Evolutionary conservation across 352 stramenopile genomes (phyloP).

Genomic region (Globisporangium nagaii): DNA sequence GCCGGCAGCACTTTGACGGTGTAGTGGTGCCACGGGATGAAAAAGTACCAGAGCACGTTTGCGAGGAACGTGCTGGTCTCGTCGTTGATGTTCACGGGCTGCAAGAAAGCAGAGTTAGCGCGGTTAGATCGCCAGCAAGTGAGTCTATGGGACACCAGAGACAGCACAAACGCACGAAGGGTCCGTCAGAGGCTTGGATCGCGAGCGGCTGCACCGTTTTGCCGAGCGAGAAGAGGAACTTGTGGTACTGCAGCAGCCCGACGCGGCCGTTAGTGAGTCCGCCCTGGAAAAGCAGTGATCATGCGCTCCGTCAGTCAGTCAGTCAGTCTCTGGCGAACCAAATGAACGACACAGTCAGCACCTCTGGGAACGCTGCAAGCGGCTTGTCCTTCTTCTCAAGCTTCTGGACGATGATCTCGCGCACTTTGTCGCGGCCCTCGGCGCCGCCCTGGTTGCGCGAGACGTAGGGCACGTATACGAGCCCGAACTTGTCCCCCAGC

Average conservation of each 20-base stretch:
- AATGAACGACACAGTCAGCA: conserved; percentile 5
- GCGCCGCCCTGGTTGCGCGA: conserved; percentile 51
- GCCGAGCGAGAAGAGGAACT: conserved; percentile 71
- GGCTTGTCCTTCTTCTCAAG: conserved; percentile 44
- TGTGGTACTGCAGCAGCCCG: conserved; percentile 70
- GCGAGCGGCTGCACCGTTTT: conserved; percentile 58
- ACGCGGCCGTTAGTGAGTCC: conserved; percentile 62
- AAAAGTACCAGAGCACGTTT: conserved; percentile 74
- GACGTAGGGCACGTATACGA: conserved; percentile 67
- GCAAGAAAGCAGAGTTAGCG: not conserved
- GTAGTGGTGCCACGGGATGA: conserved; percentile 67
- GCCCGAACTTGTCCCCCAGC: conserved; percentile 49
- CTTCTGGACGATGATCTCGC: conserved; percentile 59
- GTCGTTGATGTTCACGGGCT: conserved; percentile 77
- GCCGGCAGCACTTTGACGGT: conserved; percentile 46
- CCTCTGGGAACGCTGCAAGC: conserved; percentile 55
- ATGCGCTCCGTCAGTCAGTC: not conserved
- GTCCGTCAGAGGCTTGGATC: conserved; percentile 53
- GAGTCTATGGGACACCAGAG: not conserved
- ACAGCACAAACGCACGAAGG: conserved; percentile 57
- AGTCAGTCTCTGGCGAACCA: not conserved
- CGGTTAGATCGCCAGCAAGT: not conserved
- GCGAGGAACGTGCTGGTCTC: conserved; percentile 69
- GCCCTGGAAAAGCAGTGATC: conserved; percentile 16
- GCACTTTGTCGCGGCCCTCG: conserved; percentile 39